Conservation (phyloP, 768 basidiomycete genomes). For the Tricholoma terreum region DNA sequence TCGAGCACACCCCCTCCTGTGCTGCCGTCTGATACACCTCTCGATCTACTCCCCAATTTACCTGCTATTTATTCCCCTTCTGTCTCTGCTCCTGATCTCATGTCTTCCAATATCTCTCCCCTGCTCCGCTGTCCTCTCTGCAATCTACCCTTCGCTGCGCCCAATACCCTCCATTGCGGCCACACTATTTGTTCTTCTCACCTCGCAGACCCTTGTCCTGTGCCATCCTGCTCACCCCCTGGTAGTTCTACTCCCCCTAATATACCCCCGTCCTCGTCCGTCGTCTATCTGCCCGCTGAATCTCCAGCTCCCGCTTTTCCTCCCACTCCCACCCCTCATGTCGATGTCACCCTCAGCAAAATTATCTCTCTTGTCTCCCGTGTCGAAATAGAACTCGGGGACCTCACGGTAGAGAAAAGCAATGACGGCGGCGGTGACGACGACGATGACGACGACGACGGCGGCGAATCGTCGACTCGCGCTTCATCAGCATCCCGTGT, state of each 20-base stretch:
- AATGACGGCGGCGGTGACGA: constrained; percentile 10
- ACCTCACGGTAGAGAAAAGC: not conserved
- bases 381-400: not conserved
- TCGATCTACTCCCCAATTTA: not conserved
- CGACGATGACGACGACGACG: constrained; percentile 23
- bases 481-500: not conserved
- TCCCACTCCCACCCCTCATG: constrained; percentile 13
- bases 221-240: constrained; percentile 28
- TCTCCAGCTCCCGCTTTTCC: constrained; percentile 5
- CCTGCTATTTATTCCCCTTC: constrained; percentile 12
- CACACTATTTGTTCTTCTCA: constrained; percentile 80
- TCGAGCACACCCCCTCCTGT: too few relatives aligned
- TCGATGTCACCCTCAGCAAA: constrained; percentile 60
- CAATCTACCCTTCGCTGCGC: constrained; percentile 51
- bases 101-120: too few relatives aligned
- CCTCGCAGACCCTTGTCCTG: constrained; percentile 25
- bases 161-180: constrained; percentile 76
- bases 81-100: too few relatives aligned
- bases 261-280: constrained; percentile 40
- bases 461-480: not conserved
- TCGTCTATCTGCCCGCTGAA: constrained; percentile 34
- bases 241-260: constrained; percentile 25
- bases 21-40: too few relatives aligned
- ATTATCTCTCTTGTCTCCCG: constrained; percentile 42
- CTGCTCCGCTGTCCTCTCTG: constrained; percentile 52